Conservation (phyloP, 305 asterid genomes). For the Fraxinus paxiana region DNA sequence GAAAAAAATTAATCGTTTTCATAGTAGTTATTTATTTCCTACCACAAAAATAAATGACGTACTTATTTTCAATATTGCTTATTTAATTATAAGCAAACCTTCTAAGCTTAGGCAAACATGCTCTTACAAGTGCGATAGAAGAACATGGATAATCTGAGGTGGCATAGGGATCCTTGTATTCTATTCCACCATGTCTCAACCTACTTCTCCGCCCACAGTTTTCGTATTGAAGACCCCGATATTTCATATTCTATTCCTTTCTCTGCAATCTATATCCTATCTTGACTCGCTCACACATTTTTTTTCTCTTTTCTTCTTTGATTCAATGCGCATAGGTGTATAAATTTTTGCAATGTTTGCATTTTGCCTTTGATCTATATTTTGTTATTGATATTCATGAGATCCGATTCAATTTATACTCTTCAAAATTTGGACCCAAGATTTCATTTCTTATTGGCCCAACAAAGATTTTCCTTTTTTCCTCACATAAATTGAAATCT, state of each 20-base stretch:
- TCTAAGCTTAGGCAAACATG: background rate
- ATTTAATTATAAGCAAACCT: background rate
- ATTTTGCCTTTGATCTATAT: background rate
- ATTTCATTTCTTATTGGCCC: background rate
- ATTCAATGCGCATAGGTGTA: background rate
- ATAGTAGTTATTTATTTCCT: background rate
- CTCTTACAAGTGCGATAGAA: background rate
- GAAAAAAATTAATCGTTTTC: background rate
- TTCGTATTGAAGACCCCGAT: background rate
- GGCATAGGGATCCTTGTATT: constrained; percentile 33
- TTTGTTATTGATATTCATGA: background rate
- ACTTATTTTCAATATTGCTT: background rate
- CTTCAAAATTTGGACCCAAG: background rate
- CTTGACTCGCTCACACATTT: background rate
- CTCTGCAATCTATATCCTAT: background rate
- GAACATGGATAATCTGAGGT: constrained; percentile 28
- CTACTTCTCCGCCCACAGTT: constrained; percentile 55
- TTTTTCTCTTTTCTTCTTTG: background rate
- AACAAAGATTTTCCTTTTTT: background rate
- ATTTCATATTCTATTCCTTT: background rate
- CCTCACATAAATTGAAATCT: background rate
- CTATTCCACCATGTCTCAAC: constrained; percentile 31
- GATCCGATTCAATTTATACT: constrained; percentile 25
- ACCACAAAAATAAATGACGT: background rate
- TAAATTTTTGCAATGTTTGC: background rate